Evolutionary conservation across 352 stramenopile species (phyloP).

Genomic region (Globisporangium abappressorium): DNA sequence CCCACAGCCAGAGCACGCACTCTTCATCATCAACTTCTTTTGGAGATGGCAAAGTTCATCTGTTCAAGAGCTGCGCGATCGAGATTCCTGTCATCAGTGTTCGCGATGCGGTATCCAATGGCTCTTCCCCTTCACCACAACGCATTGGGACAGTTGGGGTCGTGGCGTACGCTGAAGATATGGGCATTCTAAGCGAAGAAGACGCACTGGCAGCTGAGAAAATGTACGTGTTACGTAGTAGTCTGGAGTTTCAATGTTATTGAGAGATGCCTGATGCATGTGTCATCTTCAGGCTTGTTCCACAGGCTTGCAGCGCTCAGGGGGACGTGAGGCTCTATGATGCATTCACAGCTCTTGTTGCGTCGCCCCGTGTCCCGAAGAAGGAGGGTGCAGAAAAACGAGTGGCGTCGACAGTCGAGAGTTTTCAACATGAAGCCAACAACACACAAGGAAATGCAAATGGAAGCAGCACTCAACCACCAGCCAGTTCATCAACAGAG

Average conservation of each 20-base stretch:
- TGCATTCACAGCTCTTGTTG: not conserved
- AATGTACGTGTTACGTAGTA: constrained; percentile 10
- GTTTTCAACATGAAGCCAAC: not conserved
- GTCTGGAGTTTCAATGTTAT: not conserved
- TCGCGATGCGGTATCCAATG: not conserved
- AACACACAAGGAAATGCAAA: not conserved
- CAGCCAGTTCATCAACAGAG: not conserved
- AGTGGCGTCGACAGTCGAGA: not conserved
- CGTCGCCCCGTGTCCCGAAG: not conserved
- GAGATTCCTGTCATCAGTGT: constrained; percentile 47
- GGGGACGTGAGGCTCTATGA: constrained; percentile 5
- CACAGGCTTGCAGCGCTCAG: not conserved
- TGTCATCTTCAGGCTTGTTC: not conserved
- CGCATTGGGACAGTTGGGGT: constrained; percentile 30
- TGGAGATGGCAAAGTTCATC: constrained; percentile 5
- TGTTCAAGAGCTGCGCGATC: constrained; percentile 55
- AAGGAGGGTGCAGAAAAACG: not conserved
- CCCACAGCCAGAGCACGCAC: constrained; percentile 14
- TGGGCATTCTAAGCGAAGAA: constrained; percentile 20
- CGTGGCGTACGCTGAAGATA: constrained; percentile 38
- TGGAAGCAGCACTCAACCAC: not conserved
- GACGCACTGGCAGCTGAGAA: constrained; percentile 1
- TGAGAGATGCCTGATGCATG: not conserved
- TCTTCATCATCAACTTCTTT: not conserved
- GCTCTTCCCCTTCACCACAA: not conserved